These are phyloP conservation scores for Trametes cingulata DNA, from an alignment of 768 basidiomycete species.

Conservation along the genomic window DNA sequence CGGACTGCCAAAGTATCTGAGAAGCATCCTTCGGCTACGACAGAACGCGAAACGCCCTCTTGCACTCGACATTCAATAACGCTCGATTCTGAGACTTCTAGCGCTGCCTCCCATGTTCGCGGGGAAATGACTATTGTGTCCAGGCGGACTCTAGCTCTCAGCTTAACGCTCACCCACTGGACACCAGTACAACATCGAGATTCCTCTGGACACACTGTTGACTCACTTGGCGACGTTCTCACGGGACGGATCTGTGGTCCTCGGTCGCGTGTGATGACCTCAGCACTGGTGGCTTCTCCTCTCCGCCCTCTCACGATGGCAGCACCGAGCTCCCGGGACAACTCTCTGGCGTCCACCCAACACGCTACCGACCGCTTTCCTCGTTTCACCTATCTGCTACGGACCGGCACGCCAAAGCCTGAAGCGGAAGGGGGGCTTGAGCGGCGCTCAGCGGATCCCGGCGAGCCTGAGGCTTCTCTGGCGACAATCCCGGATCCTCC, in stretches of 20 bases:
- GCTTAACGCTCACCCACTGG: constrained; percentile 15
- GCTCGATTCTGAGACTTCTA: neutral
- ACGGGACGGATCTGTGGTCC: constrained; percentile 15
- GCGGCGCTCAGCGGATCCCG: constrained; percentile 24
- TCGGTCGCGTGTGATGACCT: constrained; percentile 19
- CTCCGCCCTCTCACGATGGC: constrained; percentile 18
- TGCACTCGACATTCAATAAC: neutral
- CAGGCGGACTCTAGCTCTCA: constrained; percentile 5
- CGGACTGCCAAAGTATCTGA: neutral
- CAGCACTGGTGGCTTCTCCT: constrained; percentile 8
- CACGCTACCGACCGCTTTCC: constrained; percentile 25
- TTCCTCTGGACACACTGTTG: neutral
- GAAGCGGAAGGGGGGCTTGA: constrained; percentile 12
- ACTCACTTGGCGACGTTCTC: constrained; percentile 6
- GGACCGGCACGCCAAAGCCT: constrained; percentile 20
- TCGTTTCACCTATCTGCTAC: constrained; percentile 22
- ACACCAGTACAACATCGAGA: constrained; percentile 11
- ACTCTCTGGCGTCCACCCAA: constrained; percentile 14
- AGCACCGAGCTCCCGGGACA: constrained; percentile 8
- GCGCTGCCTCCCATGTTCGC: neutral
- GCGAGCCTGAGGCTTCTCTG: constrained; percentile 19
- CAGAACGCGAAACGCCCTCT: constrained; percentile 7
- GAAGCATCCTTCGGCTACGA: constrained; percentile 7
- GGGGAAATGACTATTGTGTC: neutral
- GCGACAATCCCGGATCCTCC: constrained; percentile 20